Conservation (phyloP, 164 flowering plant genomes). For the Tetrastigma voinierianum region DNA sequence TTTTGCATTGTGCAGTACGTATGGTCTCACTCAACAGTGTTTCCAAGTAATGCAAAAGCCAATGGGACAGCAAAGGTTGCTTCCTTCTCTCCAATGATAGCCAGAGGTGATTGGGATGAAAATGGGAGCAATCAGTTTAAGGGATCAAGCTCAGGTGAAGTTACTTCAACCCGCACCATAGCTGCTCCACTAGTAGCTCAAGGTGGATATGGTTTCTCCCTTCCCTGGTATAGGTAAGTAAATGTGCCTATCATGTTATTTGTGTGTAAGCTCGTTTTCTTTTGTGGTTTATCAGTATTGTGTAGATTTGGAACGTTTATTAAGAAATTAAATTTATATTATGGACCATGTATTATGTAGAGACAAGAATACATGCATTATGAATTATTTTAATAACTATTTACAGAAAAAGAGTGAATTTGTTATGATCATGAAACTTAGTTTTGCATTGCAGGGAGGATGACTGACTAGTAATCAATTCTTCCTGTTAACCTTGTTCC, state of each 20-base stretch:
- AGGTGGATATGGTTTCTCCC: constrained; percentile 39
- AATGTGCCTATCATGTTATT: neutral
- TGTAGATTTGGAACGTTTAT: neutral
- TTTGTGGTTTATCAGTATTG: neutral
- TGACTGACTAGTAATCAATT: no score
- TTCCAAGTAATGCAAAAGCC: constrained; percentile 22
- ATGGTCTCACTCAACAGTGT: constrained; percentile 24
- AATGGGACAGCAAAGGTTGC: constrained; percentile 15
- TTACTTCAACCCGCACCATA: constrained; percentile 11
- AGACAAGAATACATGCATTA: neutral
- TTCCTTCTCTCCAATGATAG: constrained; percentile 15
- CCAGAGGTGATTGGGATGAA: constrained; percentile 31
- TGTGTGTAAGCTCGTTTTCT: neutral
- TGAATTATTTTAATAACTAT: no score
- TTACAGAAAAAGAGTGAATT: no score
- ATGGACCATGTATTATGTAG: neutral
- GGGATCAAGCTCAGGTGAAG: no score
- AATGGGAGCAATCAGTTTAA: constrained; percentile 20
- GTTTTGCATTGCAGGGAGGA: no score
- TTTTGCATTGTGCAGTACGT: constrained; percentile 32
- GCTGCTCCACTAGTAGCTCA: constrained; percentile 18
- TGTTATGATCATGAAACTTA: no score
- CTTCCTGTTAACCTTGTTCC: no score
- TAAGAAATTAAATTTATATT: no score
- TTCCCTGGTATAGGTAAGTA: constrained; percentile 57